phyloP scores from a whole-genome alignment of 1,139 yeast species.

The Yamadazyma atmosphaerica region DNA sequence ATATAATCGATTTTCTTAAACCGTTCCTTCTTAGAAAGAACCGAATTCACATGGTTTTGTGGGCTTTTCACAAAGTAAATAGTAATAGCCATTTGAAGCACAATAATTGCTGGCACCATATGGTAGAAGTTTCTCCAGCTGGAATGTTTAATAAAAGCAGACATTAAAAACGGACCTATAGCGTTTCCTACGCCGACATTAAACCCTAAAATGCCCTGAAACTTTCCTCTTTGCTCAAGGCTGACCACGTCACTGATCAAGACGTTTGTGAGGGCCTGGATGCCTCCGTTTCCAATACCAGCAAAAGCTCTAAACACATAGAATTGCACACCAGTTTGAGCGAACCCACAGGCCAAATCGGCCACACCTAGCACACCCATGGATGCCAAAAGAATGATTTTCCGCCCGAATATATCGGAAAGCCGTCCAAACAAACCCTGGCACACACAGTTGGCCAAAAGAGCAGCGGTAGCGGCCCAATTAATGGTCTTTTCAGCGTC shows the following conservation, averaged over 20 bases:
- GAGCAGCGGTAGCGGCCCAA: constrained; percentile 53
- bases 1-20: constrained; percentile 46
- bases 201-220: constrained; percentile 50
- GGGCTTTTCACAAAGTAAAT: constrained; percentile 25
- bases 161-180: constrained; percentile 55
- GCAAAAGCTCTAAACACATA: constrained; percentile 46
- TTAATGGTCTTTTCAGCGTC: constrained; percentile 40
- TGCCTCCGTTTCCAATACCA: constrained; percentile 48
- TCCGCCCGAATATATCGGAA: constrained; percentile 47
- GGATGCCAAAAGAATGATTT: constrained; percentile 33
- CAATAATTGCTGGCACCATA: constrained; percentile 45
- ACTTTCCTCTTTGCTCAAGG: constrained; percentile 44
- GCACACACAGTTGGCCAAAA: constrained; percentile 45
- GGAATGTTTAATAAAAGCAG: constrained; percentile 45
- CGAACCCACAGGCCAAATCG: constrained; percentile 44
- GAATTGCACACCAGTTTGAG: constrained; percentile 39
- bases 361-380: constrained; percentile 33
- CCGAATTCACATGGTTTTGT: constrained; percentile 19
- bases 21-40: constrained; percentile 29
- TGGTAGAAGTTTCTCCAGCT: constrained; percentile 55
- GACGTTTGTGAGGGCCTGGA: constrained; percentile 42
- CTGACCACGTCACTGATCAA: constrained; percentile 46
- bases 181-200: constrained; percentile 57
- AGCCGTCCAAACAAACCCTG: constrained; percentile 46
- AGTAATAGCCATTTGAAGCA: constrained; percentile 26